Evolutionary conservation across 805 yeast genomes (phyloP), one percentile per base, ranked within the genome.

Genomic region (Saccharomyces kudriavzevii): DNA sequence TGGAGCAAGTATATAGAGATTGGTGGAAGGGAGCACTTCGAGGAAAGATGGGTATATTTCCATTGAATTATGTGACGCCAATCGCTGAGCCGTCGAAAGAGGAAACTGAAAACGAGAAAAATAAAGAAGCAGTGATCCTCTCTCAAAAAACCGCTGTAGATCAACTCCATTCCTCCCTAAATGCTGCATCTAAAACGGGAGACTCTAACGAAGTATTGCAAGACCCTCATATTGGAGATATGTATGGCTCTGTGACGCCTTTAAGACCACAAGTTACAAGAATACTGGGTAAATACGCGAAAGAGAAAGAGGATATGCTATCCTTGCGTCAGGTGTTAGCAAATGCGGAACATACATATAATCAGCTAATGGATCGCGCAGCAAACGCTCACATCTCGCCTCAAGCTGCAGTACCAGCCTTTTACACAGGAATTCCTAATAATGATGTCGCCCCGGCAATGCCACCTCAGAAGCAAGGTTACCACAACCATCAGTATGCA

Each of bases 11-110:
- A 5, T 91, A 90, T 67, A 78, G 88, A 57, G 98, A 92, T 65
- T 92, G 99, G 99, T 88, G 97, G 85, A 79, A 89, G 59, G 99
- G 99, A 14, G 81, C 92, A 5, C 71, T 92, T 50, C 77, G 80
- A 52, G 97, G 97, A 0, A 78, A 77, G 52, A 76, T 83, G 50
- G 99, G 99, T 20, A 85, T 94, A 13, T 90, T 92, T 70, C 99
- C 99, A 0, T 78, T 88, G 54, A 92, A 92, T 67, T 92, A 94
- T 65, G 98, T 94, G 1, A 79, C 88, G 0, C 90, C 90, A 1
- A 72, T 90, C 4, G 79, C 83, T 0, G 85, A 83, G 48, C 84
- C 85, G 35, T 75, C 88, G 0, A 76, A 80, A 2, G 77, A 78
- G 49, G 91, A 90, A 58, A 56, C 85, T 4, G 70, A 71, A 6